Evolutionary conservation across 495 filamentous ascomycete species (phyloP).

Genomic region (Penicillium steckii): DNA sequence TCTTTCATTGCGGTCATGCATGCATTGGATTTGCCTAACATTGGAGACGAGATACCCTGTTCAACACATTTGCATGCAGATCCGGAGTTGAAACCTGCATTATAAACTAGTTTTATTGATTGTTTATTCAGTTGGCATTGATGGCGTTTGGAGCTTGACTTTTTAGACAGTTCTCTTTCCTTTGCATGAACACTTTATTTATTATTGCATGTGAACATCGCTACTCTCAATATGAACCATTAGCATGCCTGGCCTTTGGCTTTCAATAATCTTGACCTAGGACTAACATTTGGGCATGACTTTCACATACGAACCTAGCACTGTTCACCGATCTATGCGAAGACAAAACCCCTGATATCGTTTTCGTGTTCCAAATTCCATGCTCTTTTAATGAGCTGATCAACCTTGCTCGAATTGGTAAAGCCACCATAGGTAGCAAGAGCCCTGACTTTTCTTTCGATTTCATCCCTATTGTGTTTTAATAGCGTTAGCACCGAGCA

Average conservation of each 20-base stretch:
- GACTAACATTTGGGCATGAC: too few species aligned
- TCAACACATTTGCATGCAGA: slow-evolving; percentile 27
- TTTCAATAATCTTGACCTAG: too few species aligned
- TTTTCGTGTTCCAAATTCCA: slow-evolving; percentile 30
- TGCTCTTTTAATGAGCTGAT: slow-evolving; percentile 21
- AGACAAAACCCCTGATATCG: slow-evolving; percentile 23
- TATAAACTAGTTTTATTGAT: slow-evolving; percentile 9
- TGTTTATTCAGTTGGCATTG: slow-evolving; percentile 15
- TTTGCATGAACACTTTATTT: background rate
- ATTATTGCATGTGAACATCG: slow-evolving; percentile 1
- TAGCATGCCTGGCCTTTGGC: background rate
- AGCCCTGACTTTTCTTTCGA: slow-evolving; percentile 24
- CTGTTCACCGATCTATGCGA: too few species aligned
- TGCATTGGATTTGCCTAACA: slow-evolving; percentile 11
- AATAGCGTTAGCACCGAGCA: background rate
- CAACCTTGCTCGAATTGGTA: slow-evolving; percentile 16
- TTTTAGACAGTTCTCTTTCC: background rate
- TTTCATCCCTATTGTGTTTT: slow-evolving; percentile 20
- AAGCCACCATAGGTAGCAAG: slow-evolving; percentile 29
- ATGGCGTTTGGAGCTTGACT: slow-evolving; percentile 19
- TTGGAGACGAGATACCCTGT: slow-evolving; percentile 22
- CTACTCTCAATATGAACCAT: background rate
- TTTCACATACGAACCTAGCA: too few species aligned
- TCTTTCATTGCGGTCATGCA: slow-evolving; percentile 1
- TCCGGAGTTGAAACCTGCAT: slow-evolving; percentile 19